These are phyloP conservation scores for Chenopodium suecicum DNA, from an alignment of 148 eudicot genomes.

Conservation along the genomic window DNA sequence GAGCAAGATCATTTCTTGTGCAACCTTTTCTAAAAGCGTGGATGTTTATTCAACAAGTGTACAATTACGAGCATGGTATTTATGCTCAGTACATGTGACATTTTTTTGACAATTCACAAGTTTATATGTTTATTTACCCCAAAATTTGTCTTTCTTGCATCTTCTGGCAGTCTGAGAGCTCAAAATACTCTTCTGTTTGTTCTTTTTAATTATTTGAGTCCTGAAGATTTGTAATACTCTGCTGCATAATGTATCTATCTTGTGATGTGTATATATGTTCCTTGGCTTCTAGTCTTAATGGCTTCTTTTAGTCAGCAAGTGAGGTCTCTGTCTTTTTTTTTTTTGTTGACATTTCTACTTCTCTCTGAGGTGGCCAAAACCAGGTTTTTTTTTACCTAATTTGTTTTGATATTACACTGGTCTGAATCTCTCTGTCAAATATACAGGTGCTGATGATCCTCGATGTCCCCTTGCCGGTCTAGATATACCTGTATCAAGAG, in stretches of 20 bases:
- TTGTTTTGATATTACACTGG: background rate
- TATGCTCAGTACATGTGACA: no score
- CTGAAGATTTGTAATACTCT: background rate
- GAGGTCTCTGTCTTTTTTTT: background rate
- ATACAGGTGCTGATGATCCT: constrained; percentile 75
- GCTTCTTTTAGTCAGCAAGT: background rate
- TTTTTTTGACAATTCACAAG: no score
- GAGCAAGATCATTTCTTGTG: background rate
- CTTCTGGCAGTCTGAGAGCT: background rate
- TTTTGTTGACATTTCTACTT: background rate
- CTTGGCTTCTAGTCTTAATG: background rate
- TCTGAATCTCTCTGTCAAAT: background rate
- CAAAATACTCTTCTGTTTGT: no score
- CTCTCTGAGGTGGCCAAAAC: background rate
- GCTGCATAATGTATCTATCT: background rate
- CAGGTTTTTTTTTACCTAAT: no score
- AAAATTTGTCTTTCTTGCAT: no score
- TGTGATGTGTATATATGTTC: no score
- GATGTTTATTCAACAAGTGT: background rate
- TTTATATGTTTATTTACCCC: no score
- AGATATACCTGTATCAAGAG: constrained; percentile 48
- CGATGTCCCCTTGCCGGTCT: constrained; percentile 84
- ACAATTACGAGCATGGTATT: no score
- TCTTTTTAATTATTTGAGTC: background rate
- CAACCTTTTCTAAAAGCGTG: background rate